Evolutionary conservation across 2,329 filamentous ascomycete species (phyloP).

Genomic region (Aspergillus eucalypticola): DNA sequence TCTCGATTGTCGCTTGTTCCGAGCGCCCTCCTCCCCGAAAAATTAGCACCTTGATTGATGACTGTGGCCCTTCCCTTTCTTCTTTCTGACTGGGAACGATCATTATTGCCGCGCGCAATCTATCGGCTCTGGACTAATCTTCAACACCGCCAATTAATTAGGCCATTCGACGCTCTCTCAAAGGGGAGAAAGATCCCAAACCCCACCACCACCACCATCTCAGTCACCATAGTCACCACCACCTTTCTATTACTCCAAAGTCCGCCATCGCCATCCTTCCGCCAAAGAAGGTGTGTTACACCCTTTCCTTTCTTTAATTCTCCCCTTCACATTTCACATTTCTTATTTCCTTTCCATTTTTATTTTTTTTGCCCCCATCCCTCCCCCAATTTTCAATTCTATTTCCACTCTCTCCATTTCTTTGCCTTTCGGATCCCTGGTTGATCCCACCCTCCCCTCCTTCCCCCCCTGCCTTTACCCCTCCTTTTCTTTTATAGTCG

Average conservation of each 20-base stretch:
- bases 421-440: neutral
- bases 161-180: constrained; percentile 84
- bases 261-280: constrained; percentile 85
- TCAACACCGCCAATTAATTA: constrained; percentile 37
- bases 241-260: constrained; percentile 78
- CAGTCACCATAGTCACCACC: constrained; percentile 30
- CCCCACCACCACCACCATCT: constrained; percentile 35
- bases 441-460: constrained; percentile 1
- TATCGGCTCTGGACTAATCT: neutral
- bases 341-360: constrained; percentile 3
- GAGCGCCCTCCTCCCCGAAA: constrained; percentile 7
- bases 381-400: constrained; percentile 4
- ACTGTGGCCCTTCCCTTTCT: neutral
- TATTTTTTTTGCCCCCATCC: constrained; percentile 5
- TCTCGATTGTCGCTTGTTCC: constrained; percentile 24
- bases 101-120: neutral
- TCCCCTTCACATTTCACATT: constrained; percentile 9
- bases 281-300: constrained; percentile 76
- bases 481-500: neutral
- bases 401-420: constrained; percentile 10
- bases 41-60: constrained; percentile 5
- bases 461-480: constrained; percentile 3
- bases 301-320: constrained; percentile 9
- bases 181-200: constrained; percentile 76
- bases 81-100: no score